Evolutionary conservation across 1,284 basidiomycete species (phyloP), one percentile per base, ranked within the genome.

Genomic region (Microbotryum lychnidis-dioicae): DNA sequence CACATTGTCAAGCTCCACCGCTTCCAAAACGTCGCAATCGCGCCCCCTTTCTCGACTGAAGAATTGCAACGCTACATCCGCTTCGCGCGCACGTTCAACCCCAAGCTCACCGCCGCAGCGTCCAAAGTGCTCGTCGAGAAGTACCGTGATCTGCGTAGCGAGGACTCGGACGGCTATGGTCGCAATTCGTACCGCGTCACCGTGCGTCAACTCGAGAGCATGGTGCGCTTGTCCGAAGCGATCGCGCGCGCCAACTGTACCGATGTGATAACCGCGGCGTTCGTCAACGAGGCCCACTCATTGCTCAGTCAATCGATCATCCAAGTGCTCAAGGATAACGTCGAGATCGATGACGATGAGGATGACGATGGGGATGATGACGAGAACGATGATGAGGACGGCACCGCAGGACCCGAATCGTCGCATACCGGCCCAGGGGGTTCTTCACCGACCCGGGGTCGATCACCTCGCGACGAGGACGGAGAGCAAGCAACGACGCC

Each of bases 1-100:
- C 96, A 98, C 78, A 98, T 99, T 70, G 93, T 98, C 62, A 92
- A 94, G 74, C 91, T 98, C 23, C 96, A 98, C 79, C 84, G 92
- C 21, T 93, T 92, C 79, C 87, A 90, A 74, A 89, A 97, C 73
- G 87, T 87, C 7, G 93, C 94, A 1, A 91, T 98, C 71, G 83
- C 87, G 65, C 96, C 96, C 0, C 93, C 98, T 74, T 98, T 96
- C 75, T 91, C 87, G 72, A 99, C 96, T 1, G 93, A 97, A 78
- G 87, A 91, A 16, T 76, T 98, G 66, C 96, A 98, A 77, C 79
- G 94, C 66, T 98, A 97, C 78, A 97, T 98, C 71, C 84, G 92
- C 31, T 99, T 92, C 75, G 93, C 93, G 0, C 79, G 94, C 68
- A 97, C 94, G 1, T 98, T 97, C 80, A 91, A 87, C 74, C 96